Conservation (phyloP, 495 filamentous ascomycete genomes). For the Rostrohypoxylon terebratum region DNA sequence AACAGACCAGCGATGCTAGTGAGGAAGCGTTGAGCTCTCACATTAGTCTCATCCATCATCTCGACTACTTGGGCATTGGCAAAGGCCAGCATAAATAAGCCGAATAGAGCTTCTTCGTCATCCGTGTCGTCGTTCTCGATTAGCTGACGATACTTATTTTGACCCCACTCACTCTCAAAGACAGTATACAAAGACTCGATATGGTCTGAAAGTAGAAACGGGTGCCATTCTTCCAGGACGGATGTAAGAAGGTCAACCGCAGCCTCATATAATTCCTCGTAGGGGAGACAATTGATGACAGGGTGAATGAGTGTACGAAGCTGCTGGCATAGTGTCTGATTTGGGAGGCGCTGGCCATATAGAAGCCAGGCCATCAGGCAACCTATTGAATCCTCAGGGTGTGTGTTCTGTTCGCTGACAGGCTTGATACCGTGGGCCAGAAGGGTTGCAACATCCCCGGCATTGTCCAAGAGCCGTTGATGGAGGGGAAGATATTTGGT, state of each 20-base stretch:
- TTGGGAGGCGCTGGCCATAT: slow-evolving; percentile 72
- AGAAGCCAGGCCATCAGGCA: slow-evolving; percentile 78
- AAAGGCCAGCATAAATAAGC: slow-evolving; percentile 77
- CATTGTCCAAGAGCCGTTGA: slow-evolving; percentile 62
- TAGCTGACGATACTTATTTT: slow-evolving; percentile 63
- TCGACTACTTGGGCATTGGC: slow-evolving; percentile 68
- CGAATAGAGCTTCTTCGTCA: slow-evolving; percentile 74
- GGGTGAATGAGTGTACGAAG: slow-evolving; percentile 67
- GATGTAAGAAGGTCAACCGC: slow-evolving; percentile 74
- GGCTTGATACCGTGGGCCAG: slow-evolving; percentile 59
- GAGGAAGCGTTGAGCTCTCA: slow-evolving; percentile 62
- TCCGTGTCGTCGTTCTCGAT: slow-evolving; percentile 68
- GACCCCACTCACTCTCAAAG: slow-evolving; percentile 67
- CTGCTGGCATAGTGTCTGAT: slow-evolving; percentile 63
- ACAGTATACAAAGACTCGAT: slow-evolving; percentile 66
- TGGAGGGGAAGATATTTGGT: slow-evolving; percentile 65
- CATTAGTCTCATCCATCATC: slow-evolving; percentile 57
- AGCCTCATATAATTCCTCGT: slow-evolving; percentile 65
- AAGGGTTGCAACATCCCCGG: slow-evolving; percentile 61
- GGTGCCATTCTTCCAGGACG: slow-evolving; percentile 70
- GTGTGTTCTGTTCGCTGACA: slow-evolving; percentile 35
- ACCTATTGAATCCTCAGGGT: slow-evolving; percentile 64
- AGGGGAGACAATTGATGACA: slow-evolving; percentile 67
- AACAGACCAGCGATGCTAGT: slow-evolving; percentile 70
- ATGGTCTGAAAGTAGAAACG: slow-evolving; percentile 69